Evolutionary conservation across 495 filamentous ascomycete species (phyloP), one percentile per base, ranked within the genome.

Genomic region (Mytilinidion resinicola): DNA sequence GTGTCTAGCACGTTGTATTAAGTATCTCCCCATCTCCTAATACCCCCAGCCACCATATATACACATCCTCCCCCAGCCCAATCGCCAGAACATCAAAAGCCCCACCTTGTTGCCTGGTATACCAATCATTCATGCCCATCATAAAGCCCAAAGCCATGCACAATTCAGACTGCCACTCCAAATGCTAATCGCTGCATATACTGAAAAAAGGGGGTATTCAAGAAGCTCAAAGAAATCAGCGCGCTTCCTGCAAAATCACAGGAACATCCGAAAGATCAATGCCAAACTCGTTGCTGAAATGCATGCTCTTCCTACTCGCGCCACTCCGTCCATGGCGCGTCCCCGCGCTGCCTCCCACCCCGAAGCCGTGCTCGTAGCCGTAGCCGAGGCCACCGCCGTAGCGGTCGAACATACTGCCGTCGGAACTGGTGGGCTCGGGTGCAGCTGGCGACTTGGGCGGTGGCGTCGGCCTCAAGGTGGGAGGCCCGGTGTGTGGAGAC

Each of bases 321-420:
- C 51, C 62, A 17, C 60, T 68, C 21, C 67, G 61, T 14, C 63
- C 33, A n/a, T 50, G 56, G 34, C 73, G 42, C 48, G 73, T 78
- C 4, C 76, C 76, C 35, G 73, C 72, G 62, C 72, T 74, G n/a
- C 73, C 73, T 15, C 62, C 66, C 35, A 73, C 56, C 0, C 72
- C 71, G 15, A 50, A 68, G 11, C 70, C 74, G 10, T 59, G 68
- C 57, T 77, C 75, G 56, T 71, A 78, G 9, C 72, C 75, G 54
- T 76, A 78, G 20, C 62, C 37, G n/a, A 76, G 55, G 9, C 76
- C 74, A 21, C 76, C 76, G 49, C 62, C 56, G 51, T 76, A 77
- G 14, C 75, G 72, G 50, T 72, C 74, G 19, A 59, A 70, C 12
- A 36, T 30, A 17, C 46, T 17, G 38, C 55, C 57, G 36, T 37